Evolutionary conservation across 108 stramenopile species (phyloP).

Genomic region (Licmophora abbreviata): DNA sequence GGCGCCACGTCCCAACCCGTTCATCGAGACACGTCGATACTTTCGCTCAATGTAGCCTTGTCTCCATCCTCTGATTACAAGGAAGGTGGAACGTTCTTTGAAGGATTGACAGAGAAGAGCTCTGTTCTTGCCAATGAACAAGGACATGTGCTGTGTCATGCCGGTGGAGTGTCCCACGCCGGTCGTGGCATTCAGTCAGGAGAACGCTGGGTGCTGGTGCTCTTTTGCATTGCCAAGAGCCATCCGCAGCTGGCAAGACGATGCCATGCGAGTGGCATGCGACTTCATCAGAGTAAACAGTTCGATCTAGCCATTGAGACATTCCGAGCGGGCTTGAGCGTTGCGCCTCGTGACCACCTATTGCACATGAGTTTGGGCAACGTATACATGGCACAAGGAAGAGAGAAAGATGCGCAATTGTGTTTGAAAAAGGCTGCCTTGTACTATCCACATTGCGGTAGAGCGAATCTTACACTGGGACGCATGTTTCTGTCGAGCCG

Average conservation of each 20-base stretch:
- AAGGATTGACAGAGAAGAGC: slow-evolving; percentile 13
- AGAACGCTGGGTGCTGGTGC: slow-evolving; percentile 34
- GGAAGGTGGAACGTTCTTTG: slow-evolving; percentile 80
- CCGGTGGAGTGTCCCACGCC: slow-evolving; percentile 49
- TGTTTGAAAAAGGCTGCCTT: background rate
- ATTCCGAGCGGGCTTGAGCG: slow-evolving; percentile 5
- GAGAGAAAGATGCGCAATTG: background rate
- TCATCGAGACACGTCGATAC: slow-evolving; percentile 67
- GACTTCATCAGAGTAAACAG: background rate
- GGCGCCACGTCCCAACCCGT: background rate
- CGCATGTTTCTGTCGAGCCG: background rate
- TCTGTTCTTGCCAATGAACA: slow-evolving; percentile 12
- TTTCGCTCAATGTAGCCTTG: slow-evolving; percentile 71
- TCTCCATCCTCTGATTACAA: slow-evolving; percentile 54
- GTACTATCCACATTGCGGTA: slow-evolving; percentile 1
- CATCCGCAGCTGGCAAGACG: slow-evolving; percentile 16
- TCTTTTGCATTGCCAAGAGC: slow-evolving; percentile 15
- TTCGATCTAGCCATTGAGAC: slow-evolving; percentile 5
- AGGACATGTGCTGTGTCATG: slow-evolving; percentile 47
- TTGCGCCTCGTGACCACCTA: background rate
- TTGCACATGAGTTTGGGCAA: slow-evolving; percentile 1
- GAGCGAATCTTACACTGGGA: background rate
- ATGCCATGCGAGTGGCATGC: slow-evolving; percentile 12
- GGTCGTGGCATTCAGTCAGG: slow-evolving; percentile 56
- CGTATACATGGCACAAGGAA: background rate